Conservation (phyloP, 345 rosid species). For the Gossypium thurberi region DNA sequence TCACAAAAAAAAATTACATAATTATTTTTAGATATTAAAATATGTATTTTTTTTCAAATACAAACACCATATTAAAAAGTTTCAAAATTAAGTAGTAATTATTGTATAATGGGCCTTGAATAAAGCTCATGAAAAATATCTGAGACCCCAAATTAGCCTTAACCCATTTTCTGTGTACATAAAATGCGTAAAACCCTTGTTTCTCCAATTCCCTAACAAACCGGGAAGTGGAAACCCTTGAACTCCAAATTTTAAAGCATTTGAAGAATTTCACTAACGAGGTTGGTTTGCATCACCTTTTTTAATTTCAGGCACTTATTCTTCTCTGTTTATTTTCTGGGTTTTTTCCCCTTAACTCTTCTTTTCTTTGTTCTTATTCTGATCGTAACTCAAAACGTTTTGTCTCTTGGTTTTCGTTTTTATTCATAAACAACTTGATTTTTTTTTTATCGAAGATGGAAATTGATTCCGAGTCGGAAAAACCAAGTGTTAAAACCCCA, state of each 20-base stretch:
- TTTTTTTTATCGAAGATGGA: slow-evolving; percentile 30
- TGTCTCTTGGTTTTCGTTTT: not conserved
- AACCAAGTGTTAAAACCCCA: slow-evolving; percentile 23
- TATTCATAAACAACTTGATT: not conserved
- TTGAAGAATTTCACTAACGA: not conserved
- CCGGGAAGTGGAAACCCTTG: not conserved
- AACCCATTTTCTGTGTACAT: not conserved
- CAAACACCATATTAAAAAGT: too few species aligned
- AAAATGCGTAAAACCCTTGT: not conserved
- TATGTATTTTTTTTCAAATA: too few species aligned
- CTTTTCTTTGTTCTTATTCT: not conserved
- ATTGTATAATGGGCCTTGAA: not conserved
- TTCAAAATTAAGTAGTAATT: too few species aligned
- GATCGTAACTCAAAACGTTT: not conserved
- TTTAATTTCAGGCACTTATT: not conserved
- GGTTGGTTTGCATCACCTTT: not conserved
- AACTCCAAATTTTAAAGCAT: not conserved
- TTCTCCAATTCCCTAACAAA: not conserved
- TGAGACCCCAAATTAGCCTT: not conserved
- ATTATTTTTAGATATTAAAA: not conserved
- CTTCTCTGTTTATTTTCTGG: not conserved
- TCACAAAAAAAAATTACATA: not conserved
- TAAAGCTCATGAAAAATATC: not conserved
- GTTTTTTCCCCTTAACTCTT: too few species aligned
- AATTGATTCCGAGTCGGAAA: slow-evolving; percentile 31